Percentiles rank a stretch among this genome's conserved stretches.
Evolutionary conservation across 768 basidiomycete species (phyloP).

Genomic region (Mycena indigotica): DNA sequence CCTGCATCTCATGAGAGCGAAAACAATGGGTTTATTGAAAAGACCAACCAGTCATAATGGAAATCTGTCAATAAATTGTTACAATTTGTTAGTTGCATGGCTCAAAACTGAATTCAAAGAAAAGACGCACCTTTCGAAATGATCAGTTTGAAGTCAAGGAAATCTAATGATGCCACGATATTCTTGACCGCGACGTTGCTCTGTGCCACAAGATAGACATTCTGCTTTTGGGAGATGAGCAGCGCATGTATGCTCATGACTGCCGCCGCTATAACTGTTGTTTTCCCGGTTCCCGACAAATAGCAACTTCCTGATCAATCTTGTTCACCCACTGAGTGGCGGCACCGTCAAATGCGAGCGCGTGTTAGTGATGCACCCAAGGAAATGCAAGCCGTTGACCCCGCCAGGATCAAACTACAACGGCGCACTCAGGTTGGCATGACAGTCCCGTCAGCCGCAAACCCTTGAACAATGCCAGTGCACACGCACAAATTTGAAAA

Average conservation of each 20-base stretch:
- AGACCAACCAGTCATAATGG: constrained; percentile 44
- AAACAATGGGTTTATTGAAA: not conserved
- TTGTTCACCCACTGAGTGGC: too few relatives aligned
- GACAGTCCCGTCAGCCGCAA: too few relatives aligned
- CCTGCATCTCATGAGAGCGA: constrained; percentile 57
- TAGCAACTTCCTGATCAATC: too few relatives aligned
- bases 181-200: constrained; percentile 57
- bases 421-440: too few relatives aligned
- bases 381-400: too few relatives aligned
- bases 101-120: not conserved
- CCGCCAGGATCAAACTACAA: too few relatives aligned
- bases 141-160: constrained; percentile 41
- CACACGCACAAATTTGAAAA: too few relatives aligned
- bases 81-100: too few relatives aligned
- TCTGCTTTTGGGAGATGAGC: constrained; percentile 5
- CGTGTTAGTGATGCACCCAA: too few relatives aligned
- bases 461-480: too few relatives aligned
- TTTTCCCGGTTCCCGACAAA: constrained; percentile 50
- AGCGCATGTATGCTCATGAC: constrained; percentile 5
- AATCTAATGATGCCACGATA: constrained; percentile 38
- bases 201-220: constrained; percentile 47
- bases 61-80: too few relatives aligned
- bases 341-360: too few relatives aligned
- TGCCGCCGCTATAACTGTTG: constrained; percentile 39
- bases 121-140: constrained; percentile 41